Evolutionary conservation across 1,139 yeast genomes (phyloP), one percentile per base, ranked within the genome.

Genomic region (Kodamaea ohmeri): DNA sequence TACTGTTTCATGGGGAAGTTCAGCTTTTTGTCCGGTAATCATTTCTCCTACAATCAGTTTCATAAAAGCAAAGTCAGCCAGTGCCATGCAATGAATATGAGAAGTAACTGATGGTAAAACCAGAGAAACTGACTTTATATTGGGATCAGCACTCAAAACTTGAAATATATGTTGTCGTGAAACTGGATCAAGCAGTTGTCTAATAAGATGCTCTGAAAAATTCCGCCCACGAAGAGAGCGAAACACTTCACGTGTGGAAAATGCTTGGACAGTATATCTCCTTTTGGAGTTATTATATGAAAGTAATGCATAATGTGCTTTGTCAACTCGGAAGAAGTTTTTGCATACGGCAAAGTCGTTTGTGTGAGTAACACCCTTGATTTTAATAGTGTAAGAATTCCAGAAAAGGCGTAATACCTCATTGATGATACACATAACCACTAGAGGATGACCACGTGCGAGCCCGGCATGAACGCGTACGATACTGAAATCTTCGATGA

Each of bases 401-500:
- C 57, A 43, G 32, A 55, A 54, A 15, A 54, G 52, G 20, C 46
- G 22, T 4, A 59, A 13, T 2, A 52, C 46, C 37, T 58, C 56
- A n/a, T 51, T 42, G 3, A 61, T 29, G 13, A 63, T 52, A 0
- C 60, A 40, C 48, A 50, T 40, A 5, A 60, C 32, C 12, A 61
- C 21, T 27, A 49, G 31, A 0, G 55, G 55, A 35, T 55, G 58
- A 0, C 67, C 67, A 36, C 47, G 52, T 5, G 51, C 47, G 17
- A 47, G 43, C 9, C 59, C 60, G 8, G 60, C 42, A 37, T 63
- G 63, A 4, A 64, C 40, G 25, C 66, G 44, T 8, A 61, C 36
- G 9, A 65, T 39, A 35, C 57, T 57, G 37, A 52, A 56, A 44
- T 62, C 67, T 41, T 64, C 67, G 9, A 54, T 35, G 33, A 33